phyloP scores from a whole-genome alignment of 306 rosid species.

The Cajanus cajan region DNA sequence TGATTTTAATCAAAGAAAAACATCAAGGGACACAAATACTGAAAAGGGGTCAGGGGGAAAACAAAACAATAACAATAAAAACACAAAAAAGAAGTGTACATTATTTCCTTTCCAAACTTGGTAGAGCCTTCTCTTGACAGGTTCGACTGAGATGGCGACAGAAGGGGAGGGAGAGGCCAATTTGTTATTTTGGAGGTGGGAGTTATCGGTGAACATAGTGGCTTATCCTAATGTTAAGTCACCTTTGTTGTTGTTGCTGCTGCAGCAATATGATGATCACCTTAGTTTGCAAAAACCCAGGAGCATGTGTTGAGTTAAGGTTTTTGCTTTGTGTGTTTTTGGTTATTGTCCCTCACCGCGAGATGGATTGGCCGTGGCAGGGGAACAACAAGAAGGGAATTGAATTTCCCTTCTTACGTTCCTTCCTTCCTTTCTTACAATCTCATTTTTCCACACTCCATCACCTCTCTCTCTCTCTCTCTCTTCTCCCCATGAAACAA shows the following conservation, averaged over 20 bases:
- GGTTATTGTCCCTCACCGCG: conserved; percentile 27
- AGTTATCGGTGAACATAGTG: conserved; percentile 18
- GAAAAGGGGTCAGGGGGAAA: not conserved
- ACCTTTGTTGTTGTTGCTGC: not conserved
- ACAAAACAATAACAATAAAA: not conserved
- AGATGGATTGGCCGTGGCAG: conserved; percentile 30
- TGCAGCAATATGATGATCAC: conserved; percentile 10
- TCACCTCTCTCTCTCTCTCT: conserved; percentile 26
- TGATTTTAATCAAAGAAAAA: not conserved
- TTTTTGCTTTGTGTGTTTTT: conserved; percentile 1
- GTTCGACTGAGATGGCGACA: conserved; percentile 12
- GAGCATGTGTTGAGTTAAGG: not conserved
- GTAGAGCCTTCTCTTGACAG: conserved; percentile 44
- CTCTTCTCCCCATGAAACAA: conserved; percentile 36
- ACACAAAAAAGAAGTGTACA: conserved; percentile 26
- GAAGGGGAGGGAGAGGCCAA: conserved; percentile 43
- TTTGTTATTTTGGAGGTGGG: not conserved
- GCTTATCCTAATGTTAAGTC: not conserved
- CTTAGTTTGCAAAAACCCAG: conserved; percentile 24
- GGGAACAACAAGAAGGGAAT: conserved; percentile 40
- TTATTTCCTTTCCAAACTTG: conserved; percentile 82
- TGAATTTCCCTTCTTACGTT: conserved; percentile 31
- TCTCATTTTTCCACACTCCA: conserved; percentile 26
- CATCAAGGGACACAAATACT: not conserved
- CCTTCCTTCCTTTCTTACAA: conserved; percentile 25